Percentiles rank a stretch among this genome's conserved stretches.
Conservation (phyloP, 1,284 basidiomycete species). For the Cystobasidium sp. region DNA sequence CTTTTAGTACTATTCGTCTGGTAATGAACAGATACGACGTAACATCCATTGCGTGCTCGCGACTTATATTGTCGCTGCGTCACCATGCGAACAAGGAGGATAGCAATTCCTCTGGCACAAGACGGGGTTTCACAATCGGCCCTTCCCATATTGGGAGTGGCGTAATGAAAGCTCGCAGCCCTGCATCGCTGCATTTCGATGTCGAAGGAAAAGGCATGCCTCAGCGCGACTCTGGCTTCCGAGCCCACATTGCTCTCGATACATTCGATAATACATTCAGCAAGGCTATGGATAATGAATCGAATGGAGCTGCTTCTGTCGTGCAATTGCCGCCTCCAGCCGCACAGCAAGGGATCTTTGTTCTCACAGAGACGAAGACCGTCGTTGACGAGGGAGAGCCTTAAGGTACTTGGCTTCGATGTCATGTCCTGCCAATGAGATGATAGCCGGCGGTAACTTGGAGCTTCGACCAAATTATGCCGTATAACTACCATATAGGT, state of each 20-base stretch:
- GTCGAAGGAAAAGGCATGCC: neutral
- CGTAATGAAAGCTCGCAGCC: no score
- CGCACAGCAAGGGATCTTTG: neutral
- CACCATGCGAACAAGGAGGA: constrained; percentile 2
- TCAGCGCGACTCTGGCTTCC: neutral
- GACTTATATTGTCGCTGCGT: constrained; percentile 18
- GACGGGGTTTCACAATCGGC: no score
- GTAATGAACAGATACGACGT: constrained; percentile 1
- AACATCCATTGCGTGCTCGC: neutral
- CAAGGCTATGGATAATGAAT: constrained; percentile 13
- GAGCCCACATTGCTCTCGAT: constrained; percentile 13
- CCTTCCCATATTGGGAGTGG: no score
- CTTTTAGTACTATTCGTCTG: no score
- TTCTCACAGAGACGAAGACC: constrained; percentile 23
- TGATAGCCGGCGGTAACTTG: no score
- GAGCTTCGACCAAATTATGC: no score
- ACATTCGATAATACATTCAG: neutral
- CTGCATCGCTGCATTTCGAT: neutral
- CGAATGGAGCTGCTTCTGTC: neutral
- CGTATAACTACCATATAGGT: no score
- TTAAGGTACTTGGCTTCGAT: neutral
- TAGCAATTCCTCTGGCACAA: no score
- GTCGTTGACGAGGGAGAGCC: neutral
- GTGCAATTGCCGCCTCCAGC: neutral
- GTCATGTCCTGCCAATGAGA: no score